phyloP scores from a whole-genome alignment of 2,329 filamentous ascomycete genomes.

The Colletotrichum costaricense region DNA sequence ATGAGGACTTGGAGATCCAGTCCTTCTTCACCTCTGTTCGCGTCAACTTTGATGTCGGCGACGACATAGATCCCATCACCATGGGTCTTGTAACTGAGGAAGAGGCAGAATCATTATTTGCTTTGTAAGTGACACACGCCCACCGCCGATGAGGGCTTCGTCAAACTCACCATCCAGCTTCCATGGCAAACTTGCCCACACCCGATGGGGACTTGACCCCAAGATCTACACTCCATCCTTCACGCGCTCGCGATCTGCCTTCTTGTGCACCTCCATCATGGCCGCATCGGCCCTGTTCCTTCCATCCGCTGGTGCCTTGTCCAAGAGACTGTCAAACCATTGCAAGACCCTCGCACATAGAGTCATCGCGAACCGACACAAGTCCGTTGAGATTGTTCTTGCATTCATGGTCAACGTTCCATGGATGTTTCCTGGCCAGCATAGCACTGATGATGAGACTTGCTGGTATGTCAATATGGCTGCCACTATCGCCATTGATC shows the following conservation, averaged over 20 bases:
- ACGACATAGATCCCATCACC: conserved; percentile 76
- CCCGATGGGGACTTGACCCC: conserved; percentile 79
- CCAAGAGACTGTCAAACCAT: conserved; percentile 73
- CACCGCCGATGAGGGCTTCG: conserved; percentile 6
- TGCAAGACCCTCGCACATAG: conserved; percentile 71
- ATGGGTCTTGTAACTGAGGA: conserved; percentile 74
- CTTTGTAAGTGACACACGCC: conserved; percentile 63
- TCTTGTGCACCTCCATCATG: conserved; percentile 78
- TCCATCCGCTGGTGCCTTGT: conserved; percentile 71
- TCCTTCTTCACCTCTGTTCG: conserved; percentile 75
- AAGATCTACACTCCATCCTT: conserved; percentile 73
- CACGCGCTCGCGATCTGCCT: conserved; percentile 74
- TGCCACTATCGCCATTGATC: conserved; percentile 74
- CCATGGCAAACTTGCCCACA: conserved; percentile 77
- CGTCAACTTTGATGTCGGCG: conserved; percentile 71
- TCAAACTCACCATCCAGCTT: conserved; percentile 59
- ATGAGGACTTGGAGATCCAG: conserved; percentile 62
- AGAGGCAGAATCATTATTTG: conserved; percentile 73
- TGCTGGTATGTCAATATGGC: conserved; percentile 78
- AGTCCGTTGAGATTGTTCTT: conserved; percentile 79
- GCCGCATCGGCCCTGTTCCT: conserved; percentile 76
- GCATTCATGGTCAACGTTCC: conserved; percentile 82
- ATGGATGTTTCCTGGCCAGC: conserved; percentile 77
- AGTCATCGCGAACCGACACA: conserved; percentile 70
- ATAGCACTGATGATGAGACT: conserved; percentile 79